A percentile compares a stretch with the other conserved stretches of the same genome.
Evolutionary conservation across 768 basidiomycete species (phyloP).

Genomic region (Suillus discolor): DNA sequence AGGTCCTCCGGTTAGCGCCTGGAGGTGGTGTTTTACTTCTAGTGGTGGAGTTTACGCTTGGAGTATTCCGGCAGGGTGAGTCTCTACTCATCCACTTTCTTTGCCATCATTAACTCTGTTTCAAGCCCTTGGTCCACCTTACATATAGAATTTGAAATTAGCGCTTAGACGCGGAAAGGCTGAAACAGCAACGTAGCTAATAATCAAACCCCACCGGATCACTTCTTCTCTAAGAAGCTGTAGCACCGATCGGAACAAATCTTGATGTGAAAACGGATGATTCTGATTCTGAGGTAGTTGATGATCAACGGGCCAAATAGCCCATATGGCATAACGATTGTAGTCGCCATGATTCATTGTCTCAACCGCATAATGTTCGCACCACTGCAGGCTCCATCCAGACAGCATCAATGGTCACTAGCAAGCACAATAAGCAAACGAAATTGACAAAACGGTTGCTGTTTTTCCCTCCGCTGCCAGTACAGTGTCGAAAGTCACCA

Average conservation of each 20-base stretch:
- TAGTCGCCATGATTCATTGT: not conserved
- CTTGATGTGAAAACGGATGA: not conserved
- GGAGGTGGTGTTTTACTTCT: conserved; percentile 93
- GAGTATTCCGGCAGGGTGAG: conserved; percentile 72
- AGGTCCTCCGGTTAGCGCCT: conserved; percentile 92
- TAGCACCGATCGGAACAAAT: not conserved
- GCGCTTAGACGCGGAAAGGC: not conserved
- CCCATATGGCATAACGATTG: not conserved
- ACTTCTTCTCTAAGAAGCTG: not conserved
- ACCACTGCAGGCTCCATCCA: not conserved
- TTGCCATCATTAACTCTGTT: not conserved
- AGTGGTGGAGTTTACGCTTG: conserved; percentile 88
- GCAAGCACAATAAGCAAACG: not conserved
- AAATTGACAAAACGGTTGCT: not conserved
- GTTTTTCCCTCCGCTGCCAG: not conserved
- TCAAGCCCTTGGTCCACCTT: conserved; percentile 35
- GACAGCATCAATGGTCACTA: not conserved
- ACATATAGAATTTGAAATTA: conserved; percentile 23
- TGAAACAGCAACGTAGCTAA: not conserved
- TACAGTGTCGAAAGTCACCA: not conserved
- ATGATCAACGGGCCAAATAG: not conserved
- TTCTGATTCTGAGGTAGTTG: not conserved
- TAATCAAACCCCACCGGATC: not conserved
- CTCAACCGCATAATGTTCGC: not conserved
- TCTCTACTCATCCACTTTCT: conserved; percentile 10